Evolutionary conservation across 2,329 filamentous ascomycete genomes (phyloP).

Genomic region (Dactylellina parvicollis): DNA sequence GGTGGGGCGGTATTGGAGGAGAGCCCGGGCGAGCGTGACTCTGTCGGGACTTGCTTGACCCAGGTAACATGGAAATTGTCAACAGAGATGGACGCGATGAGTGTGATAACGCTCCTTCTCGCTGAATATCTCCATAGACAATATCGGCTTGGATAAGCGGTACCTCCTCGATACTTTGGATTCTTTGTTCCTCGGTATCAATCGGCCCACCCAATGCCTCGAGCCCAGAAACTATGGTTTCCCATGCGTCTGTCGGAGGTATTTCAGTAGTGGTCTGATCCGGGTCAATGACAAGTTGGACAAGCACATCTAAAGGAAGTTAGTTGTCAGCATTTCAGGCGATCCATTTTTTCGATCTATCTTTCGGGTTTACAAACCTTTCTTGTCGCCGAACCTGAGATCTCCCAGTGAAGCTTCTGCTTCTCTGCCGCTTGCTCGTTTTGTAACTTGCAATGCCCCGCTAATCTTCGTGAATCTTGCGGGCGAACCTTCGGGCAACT

Average conservation of each 20-base stretch:
- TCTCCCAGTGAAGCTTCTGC: constrained; percentile 93
- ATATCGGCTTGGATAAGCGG: constrained; percentile 95
- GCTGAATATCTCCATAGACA: constrained; percentile 89
- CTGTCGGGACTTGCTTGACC: constrained; percentile 69
- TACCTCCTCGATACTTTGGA: constrained; percentile 89
- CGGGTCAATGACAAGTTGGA: constrained; percentile 90
- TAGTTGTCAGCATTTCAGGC: constrained; percentile 47
- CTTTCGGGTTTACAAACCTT: constrained; percentile 61
- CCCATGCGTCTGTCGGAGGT: constrained; percentile 93
- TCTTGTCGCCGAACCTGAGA: constrained; percentile 92
- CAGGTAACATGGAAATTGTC: constrained; percentile 93
- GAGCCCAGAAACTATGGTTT: constrained; percentile 92
- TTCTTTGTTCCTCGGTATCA: constrained; percentile 84
- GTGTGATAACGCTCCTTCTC: constrained; percentile 85
- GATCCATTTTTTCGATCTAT: neutral
- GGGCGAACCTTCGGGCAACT: constrained; percentile 92
- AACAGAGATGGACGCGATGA: constrained; percentile 88
- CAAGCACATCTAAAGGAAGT: constrained; percentile 76
- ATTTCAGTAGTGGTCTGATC: constrained; percentile 84
- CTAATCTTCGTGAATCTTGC: constrained; percentile 99
- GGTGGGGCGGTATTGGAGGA: constrained; percentile 92
- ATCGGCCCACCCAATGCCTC: constrained; percentile 89
- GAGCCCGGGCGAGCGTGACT: constrained; percentile 66
- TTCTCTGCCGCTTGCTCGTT: constrained; percentile 91
- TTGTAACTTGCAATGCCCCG: constrained; percentile 93